Evolutionary conservation across 2,329 filamentous ascomycete species (phyloP).

Genomic region (Aureobasidium sp.): DNA sequence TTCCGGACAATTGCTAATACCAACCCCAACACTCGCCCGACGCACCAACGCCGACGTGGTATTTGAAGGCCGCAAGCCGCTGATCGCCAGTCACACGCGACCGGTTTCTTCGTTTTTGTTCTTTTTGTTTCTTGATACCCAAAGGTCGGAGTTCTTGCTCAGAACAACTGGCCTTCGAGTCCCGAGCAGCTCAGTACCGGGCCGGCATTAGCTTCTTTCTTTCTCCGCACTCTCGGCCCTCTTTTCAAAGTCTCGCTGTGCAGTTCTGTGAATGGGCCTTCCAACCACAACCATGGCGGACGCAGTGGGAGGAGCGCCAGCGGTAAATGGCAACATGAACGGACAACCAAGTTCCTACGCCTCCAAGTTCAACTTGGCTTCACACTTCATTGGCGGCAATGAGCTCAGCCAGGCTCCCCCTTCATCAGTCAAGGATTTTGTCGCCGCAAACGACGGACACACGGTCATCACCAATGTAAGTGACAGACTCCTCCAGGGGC

Average conservation of each 20-base stretch:
- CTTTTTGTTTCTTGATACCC: slow-evolving; percentile 7
- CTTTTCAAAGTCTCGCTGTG: slow-evolving; percentile 24
- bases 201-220: slow-evolving; percentile 12
- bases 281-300: slow-evolving; percentile 28
- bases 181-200: slow-evolving; percentile 10
- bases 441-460: slow-evolving; percentile 80
- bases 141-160: slow-evolving; percentile 2
- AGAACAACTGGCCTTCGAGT: slow-evolving; percentile 11
- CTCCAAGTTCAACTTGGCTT: slow-evolving; percentile 71
- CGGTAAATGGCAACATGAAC: slow-evolving; percentile 35
- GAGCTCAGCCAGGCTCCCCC: slow-evolving; percentile 70
- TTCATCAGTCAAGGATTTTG: slow-evolving; percentile 93
- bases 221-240: slow-evolving; percentile 15
- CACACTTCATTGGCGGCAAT: slow-evolving; percentile 97
- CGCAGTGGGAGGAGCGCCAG: slow-evolving; percentile 33
- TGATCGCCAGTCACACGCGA: slow-evolving; percentile 8
- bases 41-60: slow-evolving; percentile 7
- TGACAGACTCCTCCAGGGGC: slow-evolving; percentile 16
- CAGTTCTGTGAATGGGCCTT: slow-evolving; percentile 23
- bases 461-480: slow-evolving; percentile 96
- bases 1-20: slow-evolving; percentile 11
- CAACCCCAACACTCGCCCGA: slow-evolving; percentile 4
- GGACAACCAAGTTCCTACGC: slow-evolving; percentile 58
- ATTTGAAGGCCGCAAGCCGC: background rate
- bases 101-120: background rate